Evolutionary conservation across 805 yeast genomes (phyloP).

Genomic region (Kodamaea hsintzibuensis): DNA sequence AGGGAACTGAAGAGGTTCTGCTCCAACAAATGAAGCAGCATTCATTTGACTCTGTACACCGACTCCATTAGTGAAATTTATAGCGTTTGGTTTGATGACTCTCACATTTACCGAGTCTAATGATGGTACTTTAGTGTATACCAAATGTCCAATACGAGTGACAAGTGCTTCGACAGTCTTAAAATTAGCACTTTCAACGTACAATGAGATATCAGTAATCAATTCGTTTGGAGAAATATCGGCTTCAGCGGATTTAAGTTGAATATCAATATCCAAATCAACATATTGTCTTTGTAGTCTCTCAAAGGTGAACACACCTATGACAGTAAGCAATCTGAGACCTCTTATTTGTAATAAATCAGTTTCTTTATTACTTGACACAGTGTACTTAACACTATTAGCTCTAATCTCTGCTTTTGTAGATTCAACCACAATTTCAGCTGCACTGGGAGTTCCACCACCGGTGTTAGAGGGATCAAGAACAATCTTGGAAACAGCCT

Average conservation of each 20-base stretch:
- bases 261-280: constrained; percentile 50
- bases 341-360: constrained; percentile 45
- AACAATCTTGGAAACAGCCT: constrained; percentile 45
- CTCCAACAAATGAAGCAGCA: constrained; percentile 36
- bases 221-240: constrained; percentile 22
- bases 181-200: constrained; percentile 78
- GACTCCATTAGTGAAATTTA: constrained; percentile 83
- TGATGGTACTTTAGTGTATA: constrained; percentile 40
- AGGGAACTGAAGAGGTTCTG: constrained; percentile 17
- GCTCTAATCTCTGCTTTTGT: constrained; percentile 63
- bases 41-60: constrained; percentile 73
- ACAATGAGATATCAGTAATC: constrained; percentile 51
- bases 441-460: constrained; percentile 36
- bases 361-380: constrained; percentile 26
- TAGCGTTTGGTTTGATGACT: constrained; percentile 86
- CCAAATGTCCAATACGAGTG: constrained; percentile 61
- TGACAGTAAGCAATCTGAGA: constrained; percentile 66
- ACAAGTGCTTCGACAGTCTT: constrained; percentile 94
- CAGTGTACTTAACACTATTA: constrained; percentile 43
- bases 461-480: constrained; percentile 46
- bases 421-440: constrained; percentile 41
- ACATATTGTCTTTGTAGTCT: constrained; percentile 80
- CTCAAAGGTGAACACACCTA: constrained; percentile 93
- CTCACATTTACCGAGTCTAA: constrained; percentile 50
- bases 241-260: constrained; percentile 15